Base-by-base conservation (phyloP, 1,284 basidiomycete genomes). In the Coniophora puteana region DNA sequence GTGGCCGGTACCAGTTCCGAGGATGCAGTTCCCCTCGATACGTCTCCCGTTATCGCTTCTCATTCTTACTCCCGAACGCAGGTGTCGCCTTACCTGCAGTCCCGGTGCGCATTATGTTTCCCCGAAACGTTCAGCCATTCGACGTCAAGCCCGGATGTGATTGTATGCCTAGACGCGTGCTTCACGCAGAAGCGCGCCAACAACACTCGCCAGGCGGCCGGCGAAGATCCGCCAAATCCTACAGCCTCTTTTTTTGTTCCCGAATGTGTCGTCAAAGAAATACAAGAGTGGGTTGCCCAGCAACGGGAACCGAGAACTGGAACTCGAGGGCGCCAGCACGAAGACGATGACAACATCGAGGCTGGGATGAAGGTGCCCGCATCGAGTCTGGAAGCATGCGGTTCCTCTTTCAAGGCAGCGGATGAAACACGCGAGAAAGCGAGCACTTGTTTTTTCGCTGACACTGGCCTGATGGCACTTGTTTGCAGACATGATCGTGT, bases 391-490 rank as follows among this genome's bases (percentile, higher is more conserved):
- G 39, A 53, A 26, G 43, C 29, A 7, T 54, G 52, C 35, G 33
- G 39, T 17, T 25, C 22, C 12, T 45, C 44, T 5, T 53, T 53
- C 31, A 40, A 25, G 1, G 52, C 52, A 12, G 52, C 50, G 22
- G 44, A 54, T 13, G 52, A 53, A 29, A 25, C 32, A 16, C 21
- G 30, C 3, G 30, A 28, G 3, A 51, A 51, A 27, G 45, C 49
- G 14, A 34, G 34, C 11, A 43, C 36, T 8, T 31, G 33, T 16
- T 46, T 40, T 33, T 51, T 51, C 29, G 41, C 37, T 10, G 46
- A 47, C 28, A 55, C 47, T 1, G 53, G 49, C 11, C 12, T 54
- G 1, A 51, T 55, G 50, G 47, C 50, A 2, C 14, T 54, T 5
- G 16, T 55, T 13, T 56, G 54, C 27, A 39, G 45, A 4, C 54